These are phyloP conservation scores for Microthlaspi erraticum DNA, from an alignment of 345 rosid genomes.

Conservation along the genomic window DNA sequence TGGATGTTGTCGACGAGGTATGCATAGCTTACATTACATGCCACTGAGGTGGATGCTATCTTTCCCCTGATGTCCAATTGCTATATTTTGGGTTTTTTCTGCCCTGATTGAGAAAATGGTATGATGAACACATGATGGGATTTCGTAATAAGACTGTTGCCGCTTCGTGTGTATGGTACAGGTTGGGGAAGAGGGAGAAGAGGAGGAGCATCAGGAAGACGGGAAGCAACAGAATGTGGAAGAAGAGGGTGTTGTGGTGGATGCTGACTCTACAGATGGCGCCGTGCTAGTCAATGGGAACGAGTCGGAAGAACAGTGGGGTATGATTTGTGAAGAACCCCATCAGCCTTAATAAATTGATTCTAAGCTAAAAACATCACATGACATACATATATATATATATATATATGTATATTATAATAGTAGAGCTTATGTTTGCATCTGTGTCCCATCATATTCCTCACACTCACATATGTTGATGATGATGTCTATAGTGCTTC, in stretches of 20 bases:
- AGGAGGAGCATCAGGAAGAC: slow-evolving; percentile 43
- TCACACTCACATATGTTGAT: neutral
- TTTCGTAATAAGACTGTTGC: neutral
- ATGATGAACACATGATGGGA: slow-evolving; percentile 4
- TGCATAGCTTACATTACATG: slow-evolving; percentile 21
- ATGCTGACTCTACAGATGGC: slow-evolving; percentile 87
- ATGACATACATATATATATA: too few species aligned
- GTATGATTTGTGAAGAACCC: slow-evolving; percentile 85
- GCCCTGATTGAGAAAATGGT: neutral
- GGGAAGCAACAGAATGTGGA: slow-evolving; percentile 70
- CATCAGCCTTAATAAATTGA: slow-evolving; percentile 78
- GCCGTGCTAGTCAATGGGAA: slow-evolving; percentile 87
- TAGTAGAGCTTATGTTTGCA: slow-evolving; percentile 4
- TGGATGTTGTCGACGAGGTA: slow-evolving; percentile 72
- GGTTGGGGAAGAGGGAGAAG: slow-evolving; percentile 38
- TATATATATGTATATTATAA: too few species aligned
- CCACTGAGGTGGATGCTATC: slow-evolving; percentile 15
- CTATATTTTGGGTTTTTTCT: neutral
- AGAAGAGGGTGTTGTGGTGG: slow-evolving; percentile 90
- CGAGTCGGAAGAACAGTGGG: slow-evolving; percentile 95
- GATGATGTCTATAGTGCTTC: neutral
- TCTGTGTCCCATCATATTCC: neutral
- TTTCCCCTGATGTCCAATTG: neutral
- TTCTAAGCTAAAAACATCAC: slow-evolving; percentile 43
- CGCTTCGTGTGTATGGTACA: slow-evolving; percentile 8